A percentile compares a stretch with the other conserved stretches of the same genome.
These are phyloP conservation scores for Xanthoceras sorbifolium DNA, from an alignment of 345 rosid genomes.

Conservation along the genomic window DNA sequence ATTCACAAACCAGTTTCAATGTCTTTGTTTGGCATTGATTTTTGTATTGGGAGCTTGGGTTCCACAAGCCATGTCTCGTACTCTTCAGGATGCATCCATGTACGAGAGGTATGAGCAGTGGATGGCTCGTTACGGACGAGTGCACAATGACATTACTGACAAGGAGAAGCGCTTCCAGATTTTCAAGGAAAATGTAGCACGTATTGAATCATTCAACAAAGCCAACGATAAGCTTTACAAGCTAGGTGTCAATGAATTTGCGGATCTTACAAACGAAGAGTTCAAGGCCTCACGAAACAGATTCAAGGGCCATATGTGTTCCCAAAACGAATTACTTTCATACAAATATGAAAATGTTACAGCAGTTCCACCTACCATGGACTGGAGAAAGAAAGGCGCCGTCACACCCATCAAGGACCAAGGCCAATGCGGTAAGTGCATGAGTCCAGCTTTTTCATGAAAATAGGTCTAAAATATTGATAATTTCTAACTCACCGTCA, in stretches of 20 bases:
- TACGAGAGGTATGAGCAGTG: conserved; percentile 35
- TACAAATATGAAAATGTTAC: conserved; percentile 41
- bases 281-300: conserved; percentile 37
- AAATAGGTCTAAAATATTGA: not conserved
- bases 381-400: conserved; percentile 58
- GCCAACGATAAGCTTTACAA: conserved; percentile 40
- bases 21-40: conserved; percentile 15
- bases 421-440: conserved; percentile 52
- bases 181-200: conserved; percentile 38
- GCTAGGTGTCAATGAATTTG: conserved; percentile 46
- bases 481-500: not conserved
- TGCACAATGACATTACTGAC: conserved; percentile 32
- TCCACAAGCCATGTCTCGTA: conserved; percentile 19
- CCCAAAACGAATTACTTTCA: conserved; percentile 16
- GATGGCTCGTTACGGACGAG: conserved; percentile 33
- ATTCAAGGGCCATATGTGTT: conserved; percentile 36
- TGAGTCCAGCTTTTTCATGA: not conserved
- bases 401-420: conserved; percentile 56
- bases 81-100: conserved; percentile 34
- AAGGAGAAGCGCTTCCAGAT: conserved; percentile 39
- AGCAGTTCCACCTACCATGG: conserved; percentile 35
- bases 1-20: not conserved
- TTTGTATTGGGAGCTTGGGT: conserved; percentile 22
- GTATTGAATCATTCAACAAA: conserved; percentile 36
- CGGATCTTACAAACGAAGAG: conserved; percentile 50